Base-by-base conservation (phyloP, 768 basidiomycete genomes). In the Coprinellus aureogranulatus region DNA sequence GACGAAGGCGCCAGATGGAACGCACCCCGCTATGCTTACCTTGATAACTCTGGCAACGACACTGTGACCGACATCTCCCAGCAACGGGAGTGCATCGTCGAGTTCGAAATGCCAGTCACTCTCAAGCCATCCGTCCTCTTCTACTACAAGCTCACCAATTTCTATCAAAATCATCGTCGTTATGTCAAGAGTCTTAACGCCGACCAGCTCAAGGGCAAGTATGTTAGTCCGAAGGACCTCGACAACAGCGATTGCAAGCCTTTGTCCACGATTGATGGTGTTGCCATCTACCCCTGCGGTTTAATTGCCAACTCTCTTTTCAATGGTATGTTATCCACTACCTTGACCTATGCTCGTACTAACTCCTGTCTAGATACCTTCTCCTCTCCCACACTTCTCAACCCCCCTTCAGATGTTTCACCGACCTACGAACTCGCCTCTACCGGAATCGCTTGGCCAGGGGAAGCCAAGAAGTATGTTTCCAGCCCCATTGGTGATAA, bases 131-230 rank as follows among this genome's bases (percentile, higher is more conserved):
- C 87, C 25, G 89, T 98, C 12, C 85, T 99, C 65, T 78, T 98
- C 62, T 99, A 99, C 78, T 99, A 98, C 83, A 94, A 93, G 74
- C 82, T 92, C 69, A 93, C 91, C 48, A 94, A 94, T 76, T 96
- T 95, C 76, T 98, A 85, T 76, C 96, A 99, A 80, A 99, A 99
- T 72, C 97, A 99, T 70, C 88, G 97, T 31, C 85, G 97, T 68
- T 99, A 98, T 68, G 97, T 98, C 55, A 90, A 94, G 77, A 94
- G 92, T 68, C 74, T 92, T 42, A 84, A 94, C 67, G 80, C 88
- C 12, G 78, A 88, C 62, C 97, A 99, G 70, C 81, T 99, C 54
- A 84, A 85, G 68, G 97, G 97, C 45, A 76, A 88, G 31, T 71
- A 70, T 51, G 83, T 85, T 42, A 80, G 74, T 49, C 52, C 70